These are phyloP conservation scores for Paramecium sonneborni DNA, from an alignment of 73 alveolate genomes.

Conservation along the genomic window DNA sequence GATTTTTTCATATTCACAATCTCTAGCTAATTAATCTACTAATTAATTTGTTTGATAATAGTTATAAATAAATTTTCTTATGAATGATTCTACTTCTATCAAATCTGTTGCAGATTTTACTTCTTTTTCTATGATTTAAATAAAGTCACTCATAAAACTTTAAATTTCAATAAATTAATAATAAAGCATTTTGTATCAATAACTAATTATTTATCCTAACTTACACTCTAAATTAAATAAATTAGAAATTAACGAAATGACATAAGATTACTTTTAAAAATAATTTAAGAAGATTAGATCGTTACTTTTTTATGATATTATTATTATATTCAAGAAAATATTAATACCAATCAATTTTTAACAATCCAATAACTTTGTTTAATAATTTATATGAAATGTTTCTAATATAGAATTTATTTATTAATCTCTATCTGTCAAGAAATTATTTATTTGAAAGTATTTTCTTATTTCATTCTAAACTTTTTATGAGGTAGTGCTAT, in stretches of 20 bases:
- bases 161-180: neutral
- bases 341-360: too few species aligned
- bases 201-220: neutral
- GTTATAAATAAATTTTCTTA: neutral
- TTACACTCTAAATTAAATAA: neutral
- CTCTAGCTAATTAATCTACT: neutral
- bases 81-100: neutral
- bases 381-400: too few species aligned
- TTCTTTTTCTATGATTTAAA: neutral
- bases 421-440: neutral
- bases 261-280: too few species aligned
- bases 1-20: neutral
- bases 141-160: neutral
- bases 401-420: neutral
- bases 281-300: too few species aligned
- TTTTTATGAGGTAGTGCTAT: neutral
- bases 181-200: neutral
- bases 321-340: too few species aligned
- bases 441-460: neutral
- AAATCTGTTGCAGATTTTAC: neutral
- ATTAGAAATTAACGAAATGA: too few species aligned
- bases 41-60: slow-evolving; percentile 9
- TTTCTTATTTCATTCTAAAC: neutral
- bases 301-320: too few species aligned
- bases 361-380: too few species aligned